phyloP scores from a whole-genome alignment of 805 yeast species.

The Saccharomycopsis vini region DNA sequence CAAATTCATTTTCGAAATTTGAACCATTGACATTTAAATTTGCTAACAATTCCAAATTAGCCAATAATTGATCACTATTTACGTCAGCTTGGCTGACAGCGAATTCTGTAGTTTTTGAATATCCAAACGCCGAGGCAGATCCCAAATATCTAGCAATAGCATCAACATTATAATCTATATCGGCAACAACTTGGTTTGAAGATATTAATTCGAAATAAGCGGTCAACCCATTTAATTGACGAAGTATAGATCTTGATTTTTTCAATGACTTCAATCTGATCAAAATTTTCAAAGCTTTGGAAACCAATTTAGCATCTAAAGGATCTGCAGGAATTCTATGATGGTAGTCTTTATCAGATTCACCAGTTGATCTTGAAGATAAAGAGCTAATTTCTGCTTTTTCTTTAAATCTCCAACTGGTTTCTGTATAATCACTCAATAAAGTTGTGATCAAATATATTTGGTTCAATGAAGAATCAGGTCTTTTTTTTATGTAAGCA shows the following conservation, averaged over 20 bases:
- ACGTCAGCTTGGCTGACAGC: constrained; percentile 12
- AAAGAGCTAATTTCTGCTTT: constrained; percentile 1
- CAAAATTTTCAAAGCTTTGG: constrained; percentile 7
- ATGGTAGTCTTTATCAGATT: constrained; percentile 17
- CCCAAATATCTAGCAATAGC: constrained; percentile 13
- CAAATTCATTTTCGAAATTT: constrained; percentile 13
- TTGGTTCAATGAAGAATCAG: constrained; percentile 11
- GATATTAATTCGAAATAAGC: constrained; percentile 15
- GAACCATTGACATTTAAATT: constrained; percentile 6
- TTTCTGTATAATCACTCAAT: constrained; percentile 15
- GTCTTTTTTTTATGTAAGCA: constrained; percentile 14
- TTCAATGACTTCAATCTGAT: constrained; percentile 14
- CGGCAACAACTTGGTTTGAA: constrained; percentile 15
- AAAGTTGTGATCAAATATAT: constrained; percentile 8
- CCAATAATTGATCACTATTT: constrained; percentile 8
- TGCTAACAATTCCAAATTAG: constrained; percentile 15
- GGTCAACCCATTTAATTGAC: constrained; percentile 13
- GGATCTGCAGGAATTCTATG: constrained; percentile 17
- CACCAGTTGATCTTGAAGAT: constrained; percentile 9
- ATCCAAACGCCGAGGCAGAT: constrained; percentile 14
- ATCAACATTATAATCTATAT: constrained; percentile 16
- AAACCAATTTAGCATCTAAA: constrained; percentile 8
- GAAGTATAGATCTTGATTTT: constrained; percentile 9
- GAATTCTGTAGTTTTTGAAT: constrained; percentile 12
- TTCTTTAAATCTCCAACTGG: constrained; percentile 18